These are phyloP conservation scores for Neurospora tetraspora DNA, from an alignment of 495 filamentous ascomycete species.

Conservation along the genomic window DNA sequence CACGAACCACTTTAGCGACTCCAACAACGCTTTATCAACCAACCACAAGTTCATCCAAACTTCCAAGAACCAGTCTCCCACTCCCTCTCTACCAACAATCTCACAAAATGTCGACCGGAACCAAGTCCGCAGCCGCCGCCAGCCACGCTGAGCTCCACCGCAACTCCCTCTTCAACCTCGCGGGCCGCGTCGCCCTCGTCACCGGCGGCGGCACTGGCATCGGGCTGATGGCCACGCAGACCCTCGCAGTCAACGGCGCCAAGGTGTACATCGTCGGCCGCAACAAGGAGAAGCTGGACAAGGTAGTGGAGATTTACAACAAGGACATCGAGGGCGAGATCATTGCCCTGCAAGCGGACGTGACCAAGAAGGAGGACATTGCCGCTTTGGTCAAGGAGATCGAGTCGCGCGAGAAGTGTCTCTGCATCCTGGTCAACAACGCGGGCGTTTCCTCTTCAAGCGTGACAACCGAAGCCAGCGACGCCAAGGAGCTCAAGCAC, in stretches of 20 bases:
- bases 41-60: background rate
- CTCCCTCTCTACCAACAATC: background rate
- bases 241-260: slow-evolving; percentile 68
- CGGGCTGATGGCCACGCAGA: slow-evolving; percentile 70
- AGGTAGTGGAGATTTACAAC: slow-evolving; percentile 23
- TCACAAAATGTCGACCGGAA: slow-evolving; percentile 32
- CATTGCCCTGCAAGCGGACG: slow-evolving; percentile 57
- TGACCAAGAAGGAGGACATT: slow-evolving; percentile 65
- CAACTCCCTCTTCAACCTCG: slow-evolving; percentile 49
- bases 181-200: slow-evolving; percentile 52
- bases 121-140: slow-evolving; percentile 23
- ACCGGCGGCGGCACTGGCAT: slow-evolving; percentile 50
- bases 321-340: slow-evolving; percentile 28
- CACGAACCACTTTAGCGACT: background rate
- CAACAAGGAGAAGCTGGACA: slow-evolving; percentile 33
- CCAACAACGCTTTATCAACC: background rate
- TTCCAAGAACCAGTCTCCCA: background rate
- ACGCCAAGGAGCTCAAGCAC: slow-evolving; percentile 39
- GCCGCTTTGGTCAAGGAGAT: slow-evolving; percentile 55
- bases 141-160: slow-evolving; percentile 37
- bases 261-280: slow-evolving; percentile 78
- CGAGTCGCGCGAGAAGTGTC: slow-evolving; percentile 49
- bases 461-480: slow-evolving; percentile 50
- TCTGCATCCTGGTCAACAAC: slow-evolving; percentile 74
- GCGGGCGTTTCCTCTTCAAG: slow-evolving; percentile 52